phyloP scores from a whole-genome alignment of 1,284 basidiomycete genomes.

The Moniliophthora roreri region DNA sequence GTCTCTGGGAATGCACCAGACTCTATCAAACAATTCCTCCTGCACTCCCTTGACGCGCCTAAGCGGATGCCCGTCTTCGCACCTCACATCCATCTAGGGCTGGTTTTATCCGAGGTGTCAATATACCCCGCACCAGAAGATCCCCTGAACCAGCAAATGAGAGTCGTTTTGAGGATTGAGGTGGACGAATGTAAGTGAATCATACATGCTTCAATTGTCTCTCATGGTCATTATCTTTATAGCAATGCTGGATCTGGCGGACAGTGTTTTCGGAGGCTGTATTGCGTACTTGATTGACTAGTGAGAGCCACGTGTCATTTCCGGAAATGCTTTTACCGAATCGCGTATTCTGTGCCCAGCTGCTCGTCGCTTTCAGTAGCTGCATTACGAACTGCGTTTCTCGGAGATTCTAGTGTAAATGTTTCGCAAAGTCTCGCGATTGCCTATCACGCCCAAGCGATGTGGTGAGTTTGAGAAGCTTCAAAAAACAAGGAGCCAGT shows the following conservation, averaged over 20 bases:
- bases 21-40: too few species aligned
- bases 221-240: too few species aligned
- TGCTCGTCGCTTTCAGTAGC: conserved; percentile 16
- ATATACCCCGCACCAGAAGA: too few species aligned
- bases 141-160: too few species aligned
- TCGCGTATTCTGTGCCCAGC: conserved; percentile 1
- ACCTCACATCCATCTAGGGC: too few species aligned
- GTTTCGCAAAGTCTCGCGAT: conserved; percentile 41
- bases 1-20: too few species aligned
- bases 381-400: conserved; percentile 5
- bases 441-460: conserved; percentile 39
- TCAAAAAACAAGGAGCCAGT: background rate
- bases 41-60: too few species aligned
- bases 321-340: background rate
- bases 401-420: background rate
- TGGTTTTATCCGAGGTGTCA: too few species aligned
- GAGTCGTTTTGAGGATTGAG: too few species aligned
- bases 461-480: conserved; percentile 27
- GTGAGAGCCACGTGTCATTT: background rate
- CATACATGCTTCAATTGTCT: too few species aligned
- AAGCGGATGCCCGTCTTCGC: too few species aligned
- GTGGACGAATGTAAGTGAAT: too few species aligned
- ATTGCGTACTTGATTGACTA: conserved; percentile 3
- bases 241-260: background rate
- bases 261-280: background rate